Evolutionary conservation across 2,329 filamentous ascomycete species (phyloP).

Genomic region (Xylariales sp.): DNA sequence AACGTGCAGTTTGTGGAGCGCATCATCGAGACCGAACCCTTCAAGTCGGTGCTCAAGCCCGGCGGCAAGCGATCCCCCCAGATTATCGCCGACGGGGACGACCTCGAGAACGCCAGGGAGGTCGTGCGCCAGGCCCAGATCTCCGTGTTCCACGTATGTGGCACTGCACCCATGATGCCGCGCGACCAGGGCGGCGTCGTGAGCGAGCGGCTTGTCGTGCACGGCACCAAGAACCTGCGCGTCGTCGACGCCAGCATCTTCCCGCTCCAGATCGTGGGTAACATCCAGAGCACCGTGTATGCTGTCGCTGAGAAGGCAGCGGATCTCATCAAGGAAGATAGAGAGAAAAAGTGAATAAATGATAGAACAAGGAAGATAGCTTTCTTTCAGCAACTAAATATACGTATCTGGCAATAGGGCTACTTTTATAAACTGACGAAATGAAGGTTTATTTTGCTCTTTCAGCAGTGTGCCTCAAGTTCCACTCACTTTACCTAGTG

Average conservation of each 20-base stretch:
- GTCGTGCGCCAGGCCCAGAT: conserved; percentile 30
- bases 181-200: conserved; percentile 13
- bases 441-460: too few species aligned
- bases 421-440: too few species aligned
- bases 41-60: conserved; percentile 31
- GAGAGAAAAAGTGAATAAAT: too few species aligned
- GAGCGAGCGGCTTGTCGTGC: conserved; percentile 8
- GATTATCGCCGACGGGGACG: conserved; percentile 21
- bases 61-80: conserved; percentile 32
- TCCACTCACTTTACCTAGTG: too few species aligned
- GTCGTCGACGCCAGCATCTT: conserved; percentile 15
- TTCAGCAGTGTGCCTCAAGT: too few species aligned
- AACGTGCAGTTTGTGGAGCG: conserved; percentile 37
- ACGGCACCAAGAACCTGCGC: conserved; percentile 12
- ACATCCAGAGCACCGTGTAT: conserved; percentile 7
- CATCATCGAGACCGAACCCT: conserved; percentile 31
- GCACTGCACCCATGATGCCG: conserved; percentile 32
- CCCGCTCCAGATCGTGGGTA: conserved; percentile 13
- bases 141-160: conserved; percentile 41
- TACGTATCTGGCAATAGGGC: too few species aligned
- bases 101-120: conserved; percentile 28
- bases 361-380: too few species aligned
- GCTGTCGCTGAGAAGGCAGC: conserved; percentile 4
- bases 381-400: too few species aligned
- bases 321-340: conserved; percentile 5